A percentile compares a stretch with the other conserved stretches of the same genome.
phyloP scores from a whole-genome alignment of 2,329 filamentous ascomycete species.

The Penicillium capsulatum region DNA sequence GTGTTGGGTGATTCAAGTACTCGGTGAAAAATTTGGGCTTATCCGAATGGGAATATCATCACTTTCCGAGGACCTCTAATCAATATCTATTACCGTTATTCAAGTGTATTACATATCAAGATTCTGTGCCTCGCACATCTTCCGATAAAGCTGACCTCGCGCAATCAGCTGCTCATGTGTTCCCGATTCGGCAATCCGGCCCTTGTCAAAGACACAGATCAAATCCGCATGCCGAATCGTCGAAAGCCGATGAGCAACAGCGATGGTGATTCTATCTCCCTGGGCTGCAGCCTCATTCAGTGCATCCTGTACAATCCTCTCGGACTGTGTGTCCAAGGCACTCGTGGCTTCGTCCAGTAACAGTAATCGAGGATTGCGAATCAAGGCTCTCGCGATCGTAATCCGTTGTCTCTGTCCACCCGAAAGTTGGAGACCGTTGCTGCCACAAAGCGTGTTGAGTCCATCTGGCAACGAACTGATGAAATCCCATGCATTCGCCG shows the following conservation, averaged over 20 bases:
- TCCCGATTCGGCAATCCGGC: slow-evolving; percentile 79
- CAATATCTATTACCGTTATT: no score
- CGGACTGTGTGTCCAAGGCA: slow-evolving; percentile 79
- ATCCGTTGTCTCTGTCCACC: slow-evolving; percentile 94
- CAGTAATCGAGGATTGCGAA: slow-evolving; percentile 77
- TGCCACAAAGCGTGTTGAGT: slow-evolving; percentile 47
- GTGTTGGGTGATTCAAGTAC: no score
- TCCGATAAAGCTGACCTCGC: no score
- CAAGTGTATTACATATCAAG: no score
- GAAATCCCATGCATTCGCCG: slow-evolving; percentile 53
- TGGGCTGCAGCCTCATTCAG: slow-evolving; percentile 67
- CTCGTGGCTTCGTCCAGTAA: slow-evolving; percentile 85
- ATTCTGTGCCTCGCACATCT: no score
- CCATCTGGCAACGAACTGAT: slow-evolving; percentile 52
- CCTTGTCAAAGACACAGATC: slow-evolving; percentile 81
- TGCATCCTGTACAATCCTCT: slow-evolving; percentile 82
- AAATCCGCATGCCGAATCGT: slow-evolving; percentile 89
- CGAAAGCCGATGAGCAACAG: slow-evolving; percentile 84
- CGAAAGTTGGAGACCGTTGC: slow-evolving; percentile 48
- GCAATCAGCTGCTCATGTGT: slow-evolving; percentile 51
- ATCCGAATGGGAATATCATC: no score
- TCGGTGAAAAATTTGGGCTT: no score
- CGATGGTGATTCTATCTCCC: slow-evolving; percentile 76
- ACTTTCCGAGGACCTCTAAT: no score
- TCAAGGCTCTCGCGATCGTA: slow-evolving; percentile 76